These are phyloP conservation scores for Leccinum disarticulatum DNA, from an alignment of 768 basidiomycete species.

Conservation along the genomic window DNA sequence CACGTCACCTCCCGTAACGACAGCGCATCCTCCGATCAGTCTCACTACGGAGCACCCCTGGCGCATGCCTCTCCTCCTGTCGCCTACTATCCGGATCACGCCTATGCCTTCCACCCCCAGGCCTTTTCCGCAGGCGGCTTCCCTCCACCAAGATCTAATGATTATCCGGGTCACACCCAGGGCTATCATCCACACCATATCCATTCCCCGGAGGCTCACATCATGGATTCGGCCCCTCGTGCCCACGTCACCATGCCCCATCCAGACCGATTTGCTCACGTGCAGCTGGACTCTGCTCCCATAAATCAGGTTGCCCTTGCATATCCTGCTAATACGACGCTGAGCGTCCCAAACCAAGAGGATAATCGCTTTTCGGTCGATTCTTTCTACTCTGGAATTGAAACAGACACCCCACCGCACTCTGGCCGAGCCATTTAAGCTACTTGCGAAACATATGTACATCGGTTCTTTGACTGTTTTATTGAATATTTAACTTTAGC, in stretches of 20 bases:
- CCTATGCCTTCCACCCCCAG: conserved; percentile 14
- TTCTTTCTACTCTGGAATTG: conserved; percentile 30
- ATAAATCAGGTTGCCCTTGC: conserved; percentile 7
- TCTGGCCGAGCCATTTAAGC: conserved; percentile 21
- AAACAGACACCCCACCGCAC: conserved; percentile 3
- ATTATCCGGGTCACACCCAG: conserved; percentile 10
- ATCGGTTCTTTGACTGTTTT: conserved; percentile 10
- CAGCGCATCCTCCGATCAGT: conserved; percentile 19
- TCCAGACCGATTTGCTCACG: conserved; percentile 9
- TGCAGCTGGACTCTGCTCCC: conserved; percentile 12
- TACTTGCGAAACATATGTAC: neutral
- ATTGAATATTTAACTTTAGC: conserved; percentile 23
- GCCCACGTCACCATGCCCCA: conserved; percentile 13
- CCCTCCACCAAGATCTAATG: neutral
- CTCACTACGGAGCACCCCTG: conserved; percentile 23
- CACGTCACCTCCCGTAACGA: conserved; percentile 16
- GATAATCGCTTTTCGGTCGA: conserved; percentile 26
- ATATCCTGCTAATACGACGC: neutral
- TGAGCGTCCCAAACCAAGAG: conserved; percentile 7
- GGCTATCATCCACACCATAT: conserved; percentile 20
- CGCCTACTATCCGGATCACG: conserved; percentile 26
- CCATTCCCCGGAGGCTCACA: conserved; percentile 24
- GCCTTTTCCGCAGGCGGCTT: conserved; percentile 9
- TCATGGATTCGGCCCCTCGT: conserved; percentile 11
- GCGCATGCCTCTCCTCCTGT: conserved; percentile 12